Conservation (phyloP, 305 asterid genomes). For the Fraxinus paxiana region DNA sequence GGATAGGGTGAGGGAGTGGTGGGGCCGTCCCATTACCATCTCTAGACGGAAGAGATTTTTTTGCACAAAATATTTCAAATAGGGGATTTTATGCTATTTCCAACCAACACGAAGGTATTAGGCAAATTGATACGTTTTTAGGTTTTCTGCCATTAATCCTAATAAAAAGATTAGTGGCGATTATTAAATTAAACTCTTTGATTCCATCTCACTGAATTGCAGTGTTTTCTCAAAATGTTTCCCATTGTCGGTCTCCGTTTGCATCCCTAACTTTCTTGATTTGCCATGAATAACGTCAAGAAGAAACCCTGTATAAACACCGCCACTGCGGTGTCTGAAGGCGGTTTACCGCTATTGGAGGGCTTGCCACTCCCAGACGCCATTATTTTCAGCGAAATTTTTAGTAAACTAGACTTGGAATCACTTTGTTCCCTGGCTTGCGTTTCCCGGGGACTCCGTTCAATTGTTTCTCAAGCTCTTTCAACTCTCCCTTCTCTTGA, state of each 20-base stretch:
- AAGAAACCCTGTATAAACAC: slow-evolving; percentile 24
- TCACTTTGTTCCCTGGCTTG: slow-evolving; percentile 62
- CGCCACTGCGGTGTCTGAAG: slow-evolving; percentile 20
- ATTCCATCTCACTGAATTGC: neutral
- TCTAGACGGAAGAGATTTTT: too few relatives aligned
- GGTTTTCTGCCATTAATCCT: too few relatives aligned
- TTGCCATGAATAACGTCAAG: slow-evolving; percentile 19
- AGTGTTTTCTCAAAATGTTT: neutral
- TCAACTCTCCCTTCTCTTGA: slow-evolving; percentile 48
- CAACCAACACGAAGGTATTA: too few relatives aligned
- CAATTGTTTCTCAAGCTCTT: slow-evolving; percentile 43
- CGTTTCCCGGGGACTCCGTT: slow-evolving; percentile 39
- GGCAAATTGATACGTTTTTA: too few relatives aligned
- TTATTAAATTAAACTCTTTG: neutral
- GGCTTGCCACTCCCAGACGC: slow-evolving; percentile 50
- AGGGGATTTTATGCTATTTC: too few relatives aligned
- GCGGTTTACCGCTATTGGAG: slow-evolving; percentile 29
- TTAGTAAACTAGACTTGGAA: slow-evolving; percentile 46
- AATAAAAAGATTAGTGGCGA: too few relatives aligned
- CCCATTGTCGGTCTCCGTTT: neutral
- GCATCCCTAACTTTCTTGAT: neutral
- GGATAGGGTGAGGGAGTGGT: too few relatives aligned
- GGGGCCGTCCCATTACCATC: too few relatives aligned
- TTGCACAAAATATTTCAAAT: too few relatives aligned
- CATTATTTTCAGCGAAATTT: slow-evolving; percentile 37